Evolutionary conservation across 768 basidiomycete species (phyloP).

Genomic region (Boletales sp.): DNA sequence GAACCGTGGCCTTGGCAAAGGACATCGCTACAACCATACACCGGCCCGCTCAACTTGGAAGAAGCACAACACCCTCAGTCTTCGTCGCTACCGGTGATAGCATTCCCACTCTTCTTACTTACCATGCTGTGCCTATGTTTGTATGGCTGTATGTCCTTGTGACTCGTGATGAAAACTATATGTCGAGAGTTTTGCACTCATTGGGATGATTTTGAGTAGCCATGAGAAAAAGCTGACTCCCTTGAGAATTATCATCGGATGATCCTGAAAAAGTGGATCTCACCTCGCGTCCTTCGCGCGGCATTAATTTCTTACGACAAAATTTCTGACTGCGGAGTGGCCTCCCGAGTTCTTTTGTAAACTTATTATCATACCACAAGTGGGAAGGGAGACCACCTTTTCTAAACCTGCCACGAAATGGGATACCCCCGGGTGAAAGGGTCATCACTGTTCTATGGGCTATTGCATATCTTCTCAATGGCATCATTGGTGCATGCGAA

Average conservation of each 20-base stretch:
- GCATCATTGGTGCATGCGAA: constrained; percentile 12
- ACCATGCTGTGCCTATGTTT: constrained; percentile 26
- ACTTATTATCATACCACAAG: neutral
- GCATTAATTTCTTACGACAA: constrained; percentile 12
- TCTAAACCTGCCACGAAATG: constrained; percentile 12
- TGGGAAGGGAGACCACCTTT: constrained; percentile 1
- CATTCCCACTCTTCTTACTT: constrained; percentile 4
- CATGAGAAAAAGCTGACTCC: constrained; percentile 1
- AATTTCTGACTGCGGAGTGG: constrained; percentile 11
- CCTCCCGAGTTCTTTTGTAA: neutral
- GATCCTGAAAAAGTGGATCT: neutral
- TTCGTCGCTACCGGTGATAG: constrained; percentile 78
- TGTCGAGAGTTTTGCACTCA: neutral
- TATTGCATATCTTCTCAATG: constrained; percentile 14
- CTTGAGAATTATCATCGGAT: neutral
- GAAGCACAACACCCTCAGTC: constrained; percentile 95
- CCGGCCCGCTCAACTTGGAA: constrained; percentile 92
- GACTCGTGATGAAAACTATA: constrained; percentile 12
- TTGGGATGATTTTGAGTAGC: too few species aligned
- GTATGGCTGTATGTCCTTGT: constrained; percentile 20
- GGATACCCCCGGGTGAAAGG: constrained; percentile 7
- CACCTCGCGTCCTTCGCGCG: constrained; percentile 23
- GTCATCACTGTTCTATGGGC: constrained; percentile 5
- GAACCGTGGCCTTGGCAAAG: constrained; percentile 98
- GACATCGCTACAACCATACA: constrained; percentile 89